phyloP scores from a whole-genome alignment of 192 early-diverging fungal genomes.

The Nowakowskiella sp. region DNA sequence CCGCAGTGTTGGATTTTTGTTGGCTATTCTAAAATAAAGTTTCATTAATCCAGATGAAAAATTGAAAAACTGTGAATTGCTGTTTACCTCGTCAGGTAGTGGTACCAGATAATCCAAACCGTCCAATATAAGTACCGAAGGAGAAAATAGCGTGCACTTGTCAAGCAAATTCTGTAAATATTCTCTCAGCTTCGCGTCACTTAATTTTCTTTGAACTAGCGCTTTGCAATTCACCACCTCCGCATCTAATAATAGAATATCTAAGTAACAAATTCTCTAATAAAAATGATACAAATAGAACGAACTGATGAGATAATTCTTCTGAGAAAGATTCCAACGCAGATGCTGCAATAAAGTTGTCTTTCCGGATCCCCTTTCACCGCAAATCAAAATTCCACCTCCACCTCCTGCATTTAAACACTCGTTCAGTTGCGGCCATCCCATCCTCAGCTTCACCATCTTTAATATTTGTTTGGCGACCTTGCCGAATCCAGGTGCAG shows the following conservation, averaged over 20 bases:
- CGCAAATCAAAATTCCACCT: conserved; percentile 30
- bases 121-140: conserved; percentile 67
- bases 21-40: not conserved
- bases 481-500: too few relatives aligned
- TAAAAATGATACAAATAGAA: conserved; percentile 19
- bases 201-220: conserved; percentile 47
- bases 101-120: conserved; percentile 67
- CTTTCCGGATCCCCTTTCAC: conserved; percentile 32
- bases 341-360: conserved; percentile 17
- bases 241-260: conserved; percentile 37
- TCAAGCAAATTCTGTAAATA: conserved; percentile 50
- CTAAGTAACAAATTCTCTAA: conserved; percentile 7
- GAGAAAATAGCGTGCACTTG: conserved; percentile 59
- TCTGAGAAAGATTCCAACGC: conserved; percentile 10
- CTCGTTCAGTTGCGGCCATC: too few relatives aligned
- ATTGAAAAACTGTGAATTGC: conserved; percentile 1
- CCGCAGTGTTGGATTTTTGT: not conserved
- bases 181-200: conserved; percentile 51
- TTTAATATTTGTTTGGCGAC: too few relatives aligned
- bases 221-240: conserved; percentile 63
- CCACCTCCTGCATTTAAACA: too few relatives aligned
- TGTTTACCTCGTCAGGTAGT: conserved; percentile 58
- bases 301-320: conserved; percentile 11
- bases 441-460: too few relatives aligned
- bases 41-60: conserved; percentile 1